phyloP scores from a whole-genome alignment of 805 yeast genomes.

The Candida nitratophila region DNA sequence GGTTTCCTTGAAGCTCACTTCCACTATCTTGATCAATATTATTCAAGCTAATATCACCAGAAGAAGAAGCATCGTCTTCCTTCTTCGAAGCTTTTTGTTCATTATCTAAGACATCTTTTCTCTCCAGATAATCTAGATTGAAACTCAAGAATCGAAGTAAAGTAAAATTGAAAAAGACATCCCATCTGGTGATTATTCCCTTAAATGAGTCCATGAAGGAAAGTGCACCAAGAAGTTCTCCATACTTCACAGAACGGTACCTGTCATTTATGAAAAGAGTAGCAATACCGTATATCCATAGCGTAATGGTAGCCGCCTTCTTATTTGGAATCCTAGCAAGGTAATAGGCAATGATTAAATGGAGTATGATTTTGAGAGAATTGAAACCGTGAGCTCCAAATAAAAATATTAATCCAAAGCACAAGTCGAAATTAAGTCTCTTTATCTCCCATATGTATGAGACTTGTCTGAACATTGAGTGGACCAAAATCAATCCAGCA shows the following conservation, averaged over 20 bases:
- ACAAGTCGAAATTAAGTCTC: slow-evolving; percentile 63
- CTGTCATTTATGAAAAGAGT: slow-evolving; percentile 73
- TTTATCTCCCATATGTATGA: slow-evolving; percentile 19
- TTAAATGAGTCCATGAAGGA: slow-evolving; percentile 54
- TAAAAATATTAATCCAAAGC: slow-evolving; percentile 63
- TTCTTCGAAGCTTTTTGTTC: not conserved
- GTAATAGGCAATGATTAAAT: slow-evolving; percentile 45
- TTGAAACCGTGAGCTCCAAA: slow-evolving; percentile 78
- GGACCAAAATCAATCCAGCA: slow-evolving; percentile 45
- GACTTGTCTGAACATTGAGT: slow-evolving; percentile 42
- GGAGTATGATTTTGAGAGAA: slow-evolving; percentile 50
- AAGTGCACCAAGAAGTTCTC: slow-evolving; percentile 32
- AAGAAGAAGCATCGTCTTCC: slow-evolving; percentile 1
- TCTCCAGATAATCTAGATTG: slow-evolving; percentile 65
- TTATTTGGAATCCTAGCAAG: slow-evolving; percentile 36
- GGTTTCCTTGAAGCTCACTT: slow-evolving; percentile 1
- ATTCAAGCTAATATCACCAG: slow-evolving; percentile 5
- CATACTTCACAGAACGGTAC: slow-evolving; percentile 47
- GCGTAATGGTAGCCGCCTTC: slow-evolving; percentile 31
- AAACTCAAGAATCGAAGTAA: slow-evolving; percentile 77
- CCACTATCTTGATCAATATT: slow-evolving; percentile 7
- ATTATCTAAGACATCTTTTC: slow-evolving; percentile 12
- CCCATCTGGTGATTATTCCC: slow-evolving; percentile 90
- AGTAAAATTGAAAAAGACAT: slow-evolving; percentile 89
- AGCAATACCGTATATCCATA: slow-evolving; percentile 80